Evolutionary conservation across 148 eudicot species (phyloP), one percentile per base, ranked within the genome.

Genomic region (Agrostemma githago): DNA sequence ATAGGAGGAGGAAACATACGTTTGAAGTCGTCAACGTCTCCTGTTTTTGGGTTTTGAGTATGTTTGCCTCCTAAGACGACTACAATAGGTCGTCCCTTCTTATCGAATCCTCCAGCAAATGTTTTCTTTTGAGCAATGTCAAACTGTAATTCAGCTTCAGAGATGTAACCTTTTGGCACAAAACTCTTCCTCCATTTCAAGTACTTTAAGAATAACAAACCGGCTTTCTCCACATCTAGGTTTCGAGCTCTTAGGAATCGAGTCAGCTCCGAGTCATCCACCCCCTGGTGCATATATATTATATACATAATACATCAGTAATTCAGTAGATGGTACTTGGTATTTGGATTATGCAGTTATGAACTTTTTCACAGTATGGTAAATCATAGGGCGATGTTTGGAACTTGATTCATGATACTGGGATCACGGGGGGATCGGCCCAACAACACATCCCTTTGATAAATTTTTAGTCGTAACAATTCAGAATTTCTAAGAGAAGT

Each of bases 161-260:
- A 86, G 38, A 94, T 79, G 21, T 16, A 75, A 11, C 97, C 93
- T 1, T 81, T 87, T 4, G 98, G 97, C 40, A 89, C 73, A 44
- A 87, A 86, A 51, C 63, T 73, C 71, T 73, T 77, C 81, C 77
- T 89, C 98, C 98, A 94, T 70, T 79, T 83, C 0, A 85, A 74
- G 83, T 84, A 89, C 61, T 88, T 88, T 20, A 86, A 74, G 58
- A 89, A 80, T 84, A 94, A 76, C 14, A 72, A 72, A 41, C 78
- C 81, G 9, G 89, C 93, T 75, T 89, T 94, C 68, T 94, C 97
- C 69, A 88, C 79, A 64, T 94, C 84, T 16, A 83, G 71, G 75
- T 88, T 87, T 5, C 97, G 88, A 0, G 98, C 98, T 14, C 93
- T 84, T 34, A 94, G 84, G 64, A 94, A 94, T 62, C 98, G 87